A percentile compares a stretch with the other conserved stretches of the same genome.
These are phyloP conservation scores for Pseudonitzschia multiseries DNA, from an alignment of 108 stramenopile species.

Conservation along the genomic window DNA sequence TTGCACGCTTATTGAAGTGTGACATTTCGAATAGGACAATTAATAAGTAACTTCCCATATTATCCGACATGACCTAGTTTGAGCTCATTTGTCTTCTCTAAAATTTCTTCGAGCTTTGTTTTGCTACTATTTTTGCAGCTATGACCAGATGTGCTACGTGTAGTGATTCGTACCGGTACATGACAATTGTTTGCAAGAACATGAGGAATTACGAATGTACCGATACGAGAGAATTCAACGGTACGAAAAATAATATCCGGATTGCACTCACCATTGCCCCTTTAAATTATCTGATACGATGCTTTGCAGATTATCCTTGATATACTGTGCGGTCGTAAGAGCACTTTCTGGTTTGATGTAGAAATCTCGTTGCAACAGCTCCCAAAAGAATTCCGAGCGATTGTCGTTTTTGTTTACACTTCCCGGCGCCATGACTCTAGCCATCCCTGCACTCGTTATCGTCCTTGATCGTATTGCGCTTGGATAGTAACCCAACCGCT, in stretches of 20 bases:
- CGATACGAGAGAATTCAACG: neutral
- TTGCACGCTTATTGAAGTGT: too few species aligned
- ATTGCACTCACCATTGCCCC: constrained; percentile 57
- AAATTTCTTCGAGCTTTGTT: constrained; percentile 23
- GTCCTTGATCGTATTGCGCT: constrained; percentile 73
- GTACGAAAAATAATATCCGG: constrained; percentile 2
- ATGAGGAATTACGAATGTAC: neutral
- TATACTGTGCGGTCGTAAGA: constrained; percentile 38
- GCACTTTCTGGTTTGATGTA: constrained; percentile 36
- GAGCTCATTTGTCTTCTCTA: neutral
- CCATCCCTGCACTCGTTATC: constrained; percentile 81
- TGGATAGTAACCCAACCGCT: constrained; percentile 32
- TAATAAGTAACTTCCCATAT: too few species aligned
- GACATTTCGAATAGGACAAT: too few species aligned
- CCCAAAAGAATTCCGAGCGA: constrained; percentile 48
- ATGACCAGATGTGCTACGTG: constrained; percentile 40
- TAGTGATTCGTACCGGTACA: neutral
- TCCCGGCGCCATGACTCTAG: constrained; percentile 36
- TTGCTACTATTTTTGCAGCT: constrained; percentile 55
- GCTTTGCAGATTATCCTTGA: constrained; percentile 50
- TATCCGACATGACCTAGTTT: neutral
- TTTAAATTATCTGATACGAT: constrained; percentile 66
- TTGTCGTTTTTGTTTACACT: constrained; percentile 24
- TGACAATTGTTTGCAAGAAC: neutral
- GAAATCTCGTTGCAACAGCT: constrained; percentile 46